These are phyloP conservation scores for Phellopilus nigrolimitatus DNA, from an alignment of 1,284 basidiomycete species.

Conservation along the genomic window DNA sequence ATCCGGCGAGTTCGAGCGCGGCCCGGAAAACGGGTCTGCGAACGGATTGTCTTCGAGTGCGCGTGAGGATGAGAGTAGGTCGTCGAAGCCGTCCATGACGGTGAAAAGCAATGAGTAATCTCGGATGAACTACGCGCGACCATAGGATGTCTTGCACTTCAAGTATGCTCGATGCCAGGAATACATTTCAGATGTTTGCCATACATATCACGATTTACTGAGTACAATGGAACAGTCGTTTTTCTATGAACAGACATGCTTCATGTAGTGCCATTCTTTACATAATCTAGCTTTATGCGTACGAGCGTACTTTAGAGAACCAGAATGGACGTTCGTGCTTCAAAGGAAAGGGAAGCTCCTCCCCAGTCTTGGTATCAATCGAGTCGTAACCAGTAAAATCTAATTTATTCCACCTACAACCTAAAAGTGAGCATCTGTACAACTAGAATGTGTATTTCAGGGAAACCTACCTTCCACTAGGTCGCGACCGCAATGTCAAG, in stretches of 20 bases:
- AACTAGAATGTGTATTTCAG: not conserved
- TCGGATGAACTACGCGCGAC: no score
- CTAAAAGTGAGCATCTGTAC: not conserved
- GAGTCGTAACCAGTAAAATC: slow-evolving; percentile 73
- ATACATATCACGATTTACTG: not conserved
- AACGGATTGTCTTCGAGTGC: slow-evolving; percentile 72
- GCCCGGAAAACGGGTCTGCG: slow-evolving; percentile 63
- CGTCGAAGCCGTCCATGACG: slow-evolving; percentile 70
- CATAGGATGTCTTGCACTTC: no score
- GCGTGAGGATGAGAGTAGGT: slow-evolving; percentile 59
- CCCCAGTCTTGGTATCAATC: slow-evolving; percentile 71
- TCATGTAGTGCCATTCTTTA: not conserved
- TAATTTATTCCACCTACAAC: slow-evolving; percentile 79
- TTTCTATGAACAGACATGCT: not conserved
- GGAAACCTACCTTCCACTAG: slow-evolving; percentile 52
- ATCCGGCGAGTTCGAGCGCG: slow-evolving; percentile 64
- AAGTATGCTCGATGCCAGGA: no score
- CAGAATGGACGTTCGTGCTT: slow-evolving; percentile 87
- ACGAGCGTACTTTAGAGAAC: slow-evolving; percentile 83
- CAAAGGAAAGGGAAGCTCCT: slow-evolving; percentile 64
- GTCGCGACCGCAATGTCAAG: slow-evolving; percentile 71
- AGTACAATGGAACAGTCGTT: not conserved
- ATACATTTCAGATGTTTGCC: no score
- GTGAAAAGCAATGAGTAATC: not conserved
- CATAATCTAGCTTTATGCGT: slow-evolving; percentile 25